phyloP scores from a whole-genome alignment of 2,329 filamentous ascomycete species.

The Dactylella cylindrospora region DNA sequence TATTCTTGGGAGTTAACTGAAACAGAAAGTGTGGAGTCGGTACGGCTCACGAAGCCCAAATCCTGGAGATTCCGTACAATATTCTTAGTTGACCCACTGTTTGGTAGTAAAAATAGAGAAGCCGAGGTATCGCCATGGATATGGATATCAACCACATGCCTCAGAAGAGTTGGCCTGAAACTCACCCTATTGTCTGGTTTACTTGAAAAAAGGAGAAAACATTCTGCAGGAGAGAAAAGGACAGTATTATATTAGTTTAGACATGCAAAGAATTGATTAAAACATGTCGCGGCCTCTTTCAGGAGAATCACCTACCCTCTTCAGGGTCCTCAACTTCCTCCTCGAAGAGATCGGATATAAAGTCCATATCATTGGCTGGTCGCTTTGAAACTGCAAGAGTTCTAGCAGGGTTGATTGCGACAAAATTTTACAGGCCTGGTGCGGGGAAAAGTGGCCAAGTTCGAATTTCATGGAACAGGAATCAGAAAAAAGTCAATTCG shows the following conservation, averaged over 20 bases:
- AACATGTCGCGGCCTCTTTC: background rate
- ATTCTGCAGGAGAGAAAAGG: conserved; percentile 62
- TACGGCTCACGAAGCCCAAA: conserved; percentile 81
- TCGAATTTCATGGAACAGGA: too few relatives aligned
- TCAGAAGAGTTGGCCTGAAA: too few relatives aligned
- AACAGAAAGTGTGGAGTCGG: conserved; percentile 66
- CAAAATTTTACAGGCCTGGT: too few relatives aligned
- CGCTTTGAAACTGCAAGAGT: conserved; percentile 13
- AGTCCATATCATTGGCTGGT: conserved; percentile 13
- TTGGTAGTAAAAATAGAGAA: too few relatives aligned
- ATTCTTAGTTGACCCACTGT: background rate
- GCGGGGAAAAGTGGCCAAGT: too few relatives aligned
- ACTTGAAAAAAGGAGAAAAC: conserved; percentile 76
- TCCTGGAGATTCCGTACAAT: conserved; percentile 58
- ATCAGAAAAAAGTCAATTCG: too few relatives aligned
- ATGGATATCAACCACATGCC: too few relatives aligned
- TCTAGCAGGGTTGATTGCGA: conserved; percentile 2
- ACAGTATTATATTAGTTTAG: conserved; percentile 11
- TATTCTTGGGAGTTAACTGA: conserved; percentile 70
- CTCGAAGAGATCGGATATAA: conserved; percentile 52
- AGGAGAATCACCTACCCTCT: conserved; percentile 58
- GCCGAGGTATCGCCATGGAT: too few relatives aligned
- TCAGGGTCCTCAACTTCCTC: conserved; percentile 61
- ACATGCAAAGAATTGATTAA: background rate
- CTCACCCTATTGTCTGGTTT: conserved; percentile 42